phyloP scores from a whole-genome alignment of 2,329 filamentous ascomycete species.

The Bimuria novae-zelandiae region DNA sequence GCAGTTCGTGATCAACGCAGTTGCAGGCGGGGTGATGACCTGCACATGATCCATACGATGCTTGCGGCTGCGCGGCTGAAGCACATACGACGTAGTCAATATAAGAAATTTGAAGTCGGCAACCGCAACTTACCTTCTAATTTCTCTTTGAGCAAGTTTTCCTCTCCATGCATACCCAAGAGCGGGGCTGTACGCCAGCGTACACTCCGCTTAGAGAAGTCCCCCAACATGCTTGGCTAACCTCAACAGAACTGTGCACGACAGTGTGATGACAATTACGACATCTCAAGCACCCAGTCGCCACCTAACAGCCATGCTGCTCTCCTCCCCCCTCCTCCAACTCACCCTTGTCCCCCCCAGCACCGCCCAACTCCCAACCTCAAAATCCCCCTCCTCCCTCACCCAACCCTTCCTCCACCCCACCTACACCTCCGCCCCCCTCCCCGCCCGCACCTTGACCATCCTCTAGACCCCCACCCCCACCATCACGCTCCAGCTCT shows the following conservation, averaged over 20 bases:
- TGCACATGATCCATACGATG: slow-evolving; percentile 1
- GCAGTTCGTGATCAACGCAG: slow-evolving; percentile 1
- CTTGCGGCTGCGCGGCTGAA: background rate
- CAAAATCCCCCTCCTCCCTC: slow-evolving; percentile 9
- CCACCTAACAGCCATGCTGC: slow-evolving; percentile 45
- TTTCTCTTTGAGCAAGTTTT: background rate
- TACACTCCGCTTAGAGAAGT: background rate
- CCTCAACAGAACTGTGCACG: background rate
- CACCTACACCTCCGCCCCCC: slow-evolving; percentile 5
- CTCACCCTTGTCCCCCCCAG: slow-evolving; percentile 1
- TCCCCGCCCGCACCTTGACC: slow-evolving; percentile 15
- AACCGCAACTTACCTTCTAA: background rate
- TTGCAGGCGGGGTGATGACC: background rate
- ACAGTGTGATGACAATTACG: background rate
- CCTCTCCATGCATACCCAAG: background rate
- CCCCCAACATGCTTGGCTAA: background rate
- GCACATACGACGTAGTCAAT: slow-evolving; percentile 2
- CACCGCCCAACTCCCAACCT: slow-evolving; percentile 8
- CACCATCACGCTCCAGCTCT: slow-evolving; percentile 21
- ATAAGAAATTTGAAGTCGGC: background rate
- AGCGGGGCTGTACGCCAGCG: background rate
- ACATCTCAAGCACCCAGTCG: background rate
- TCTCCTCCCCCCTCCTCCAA: slow-evolving; percentile 61
- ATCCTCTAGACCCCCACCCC: slow-evolving; percentile 16
- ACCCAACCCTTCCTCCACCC: slow-evolving; percentile 19